These are phyloP conservation scores for Phragmites australis DNA, from an alignment of 176 grass and related monocot species.

Conservation along the genomic window DNA sequence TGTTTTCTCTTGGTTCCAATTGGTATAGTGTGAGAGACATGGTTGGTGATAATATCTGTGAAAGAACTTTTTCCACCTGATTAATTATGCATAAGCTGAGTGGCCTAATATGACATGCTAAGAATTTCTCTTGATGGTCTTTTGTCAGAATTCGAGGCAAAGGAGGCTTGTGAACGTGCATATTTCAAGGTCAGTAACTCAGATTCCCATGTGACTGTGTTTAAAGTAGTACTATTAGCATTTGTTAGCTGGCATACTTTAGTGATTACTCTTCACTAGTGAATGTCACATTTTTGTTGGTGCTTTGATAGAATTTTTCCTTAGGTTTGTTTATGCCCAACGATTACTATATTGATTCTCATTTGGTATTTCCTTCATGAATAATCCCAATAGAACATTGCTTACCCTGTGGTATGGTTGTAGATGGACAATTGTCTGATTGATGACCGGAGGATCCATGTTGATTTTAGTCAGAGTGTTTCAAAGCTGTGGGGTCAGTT, in stretches of 20 bases:
- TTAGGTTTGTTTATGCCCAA: neutral
- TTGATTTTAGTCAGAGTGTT: slow-evolving; percentile 99
- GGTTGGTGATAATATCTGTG: slow-evolving; percentile 5
- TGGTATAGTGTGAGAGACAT: neutral
- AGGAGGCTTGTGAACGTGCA: slow-evolving; percentile 85
- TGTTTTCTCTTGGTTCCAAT: neutral
- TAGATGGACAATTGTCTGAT: slow-evolving; percentile 98
- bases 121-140: slow-evolving; percentile 24
- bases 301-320: neutral
- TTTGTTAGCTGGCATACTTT: neutral
- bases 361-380: slow-evolving; percentile 10
- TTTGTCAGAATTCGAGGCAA: slow-evolving; percentile 75
- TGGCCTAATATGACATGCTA: slow-evolving; percentile 18
- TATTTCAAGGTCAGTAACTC: slow-evolving; percentile 80
- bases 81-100: neutral
- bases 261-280: neutral
- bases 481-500: slow-evolving; percentile 91
- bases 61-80: neutral
- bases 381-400: slow-evolving; percentile 13
- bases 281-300: neutral
- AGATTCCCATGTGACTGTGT: neutral
- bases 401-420: slow-evolving; percentile 38
- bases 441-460: slow-evolving; percentile 95
- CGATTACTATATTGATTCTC: neutral
- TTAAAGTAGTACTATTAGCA: neutral